phyloP scores from a whole-genome alignment of 2,329 filamentous ascomycete genomes.

The Teratosphaeria pseudoeucalypti region DNA sequence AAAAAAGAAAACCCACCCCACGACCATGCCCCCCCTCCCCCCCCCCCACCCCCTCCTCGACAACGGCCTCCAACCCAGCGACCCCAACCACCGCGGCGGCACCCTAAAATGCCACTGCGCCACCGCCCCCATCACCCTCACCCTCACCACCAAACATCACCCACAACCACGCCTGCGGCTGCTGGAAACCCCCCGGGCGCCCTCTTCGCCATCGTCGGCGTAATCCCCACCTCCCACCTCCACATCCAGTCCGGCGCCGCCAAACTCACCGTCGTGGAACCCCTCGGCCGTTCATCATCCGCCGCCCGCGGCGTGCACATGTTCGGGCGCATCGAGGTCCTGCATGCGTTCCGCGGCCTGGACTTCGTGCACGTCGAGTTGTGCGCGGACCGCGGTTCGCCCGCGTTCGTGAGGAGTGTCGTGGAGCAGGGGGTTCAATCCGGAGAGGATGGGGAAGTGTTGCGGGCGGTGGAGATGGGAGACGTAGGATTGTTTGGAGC shows the following conservation, averaged over 20 bases:
- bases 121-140: slow-evolving; percentile 46
- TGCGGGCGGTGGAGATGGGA: too few relatives aligned
- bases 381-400: slow-evolving; percentile 53
- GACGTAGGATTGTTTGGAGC: slow-evolving; percentile 1
- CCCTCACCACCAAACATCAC: slow-evolving; percentile 48
- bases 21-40: not conserved
- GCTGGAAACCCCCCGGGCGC: slow-evolving; percentile 56
- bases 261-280: slow-evolving; percentile 50
- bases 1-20: not conserved
- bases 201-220: slow-evolving; percentile 55
- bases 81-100: slow-evolving; percentile 47
- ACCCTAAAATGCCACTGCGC: slow-evolving; percentile 52
- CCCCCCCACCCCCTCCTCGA: slow-evolving; percentile 51
- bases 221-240: slow-evolving; percentile 47
- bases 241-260: slow-evolving; percentile 46
- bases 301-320: slow-evolving; percentile 52
- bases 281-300: slow-evolving; percentile 48
- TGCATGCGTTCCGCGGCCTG: slow-evolving; percentile 58
- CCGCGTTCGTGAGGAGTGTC: slow-evolving; percentile 56
- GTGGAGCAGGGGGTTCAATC: slow-evolving; percentile 56
- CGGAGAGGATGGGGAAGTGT: slow-evolving; percentile 25
- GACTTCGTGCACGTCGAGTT: slow-evolving; percentile 60
- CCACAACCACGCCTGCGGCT: slow-evolving; percentile 63
- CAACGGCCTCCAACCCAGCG: slow-evolving; percentile 49
- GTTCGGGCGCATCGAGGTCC: slow-evolving; percentile 53